Evolutionary conservation across 2,329 filamentous ascomycete species (phyloP).

Genomic region (Fusarium protoensiforme): DNA sequence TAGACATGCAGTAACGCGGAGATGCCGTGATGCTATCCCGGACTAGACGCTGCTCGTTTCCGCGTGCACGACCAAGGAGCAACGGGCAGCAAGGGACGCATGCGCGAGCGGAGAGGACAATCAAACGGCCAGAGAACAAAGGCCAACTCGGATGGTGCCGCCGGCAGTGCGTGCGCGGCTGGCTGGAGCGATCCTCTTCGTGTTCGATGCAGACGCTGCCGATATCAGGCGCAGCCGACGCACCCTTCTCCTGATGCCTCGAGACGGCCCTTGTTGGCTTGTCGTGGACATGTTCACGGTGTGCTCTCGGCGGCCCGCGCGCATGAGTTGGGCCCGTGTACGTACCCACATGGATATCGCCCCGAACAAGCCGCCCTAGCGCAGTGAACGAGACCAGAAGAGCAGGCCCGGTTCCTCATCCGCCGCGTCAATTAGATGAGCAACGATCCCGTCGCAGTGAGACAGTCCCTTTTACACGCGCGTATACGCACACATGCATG

Average conservation of each 20-base stretch:
- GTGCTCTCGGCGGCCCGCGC: conserved; percentile 33
- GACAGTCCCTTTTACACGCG: conserved; percentile 16
- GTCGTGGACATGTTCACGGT: conserved; percentile 23
- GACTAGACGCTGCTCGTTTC: conserved; percentile 24
- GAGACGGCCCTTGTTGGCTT: conserved; percentile 30
- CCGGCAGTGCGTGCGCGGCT: conserved; percentile 31
- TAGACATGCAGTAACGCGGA: conserved; percentile 35
- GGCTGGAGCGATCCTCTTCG: conserved; percentile 8
- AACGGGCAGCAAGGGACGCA: neutral
- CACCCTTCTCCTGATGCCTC: conserved; percentile 9
- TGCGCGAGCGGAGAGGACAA: conserved; percentile 17
- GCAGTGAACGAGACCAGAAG: conserved; percentile 2
- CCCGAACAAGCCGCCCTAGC: conserved; percentile 14
- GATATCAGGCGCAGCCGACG: conserved; percentile 35
- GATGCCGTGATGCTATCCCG: conserved; percentile 27
- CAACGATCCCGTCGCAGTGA: neutral
- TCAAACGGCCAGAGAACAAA: conserved; percentile 8
- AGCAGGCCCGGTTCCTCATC: conserved; percentile 16
- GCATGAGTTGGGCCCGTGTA: conserved; percentile 35
- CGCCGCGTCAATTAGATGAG: conserved; percentile 24
- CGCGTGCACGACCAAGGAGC: conserved; percentile 17
- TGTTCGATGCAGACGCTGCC: conserved; percentile 24
- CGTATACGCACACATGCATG: conserved; percentile 13
- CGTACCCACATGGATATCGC: conserved; percentile 29
- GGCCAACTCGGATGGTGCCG: conserved; percentile 25